Base-by-base conservation (phyloP, 495 filamentous ascomycete genomes). In the Xylaria scruposa region DNA sequence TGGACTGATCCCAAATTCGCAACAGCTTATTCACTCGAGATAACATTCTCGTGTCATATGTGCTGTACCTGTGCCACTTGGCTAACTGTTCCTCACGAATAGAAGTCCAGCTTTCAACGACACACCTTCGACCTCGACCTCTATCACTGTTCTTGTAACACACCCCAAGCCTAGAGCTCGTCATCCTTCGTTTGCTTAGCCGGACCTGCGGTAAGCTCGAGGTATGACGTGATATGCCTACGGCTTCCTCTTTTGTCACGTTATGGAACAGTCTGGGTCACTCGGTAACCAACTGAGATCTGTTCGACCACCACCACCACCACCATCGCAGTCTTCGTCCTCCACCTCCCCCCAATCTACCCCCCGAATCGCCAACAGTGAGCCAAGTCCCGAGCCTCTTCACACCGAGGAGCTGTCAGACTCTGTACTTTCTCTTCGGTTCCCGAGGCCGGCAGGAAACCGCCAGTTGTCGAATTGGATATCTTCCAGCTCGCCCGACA, bases 401-500 rank as follows among this genome's bases (percentile, higher is more conserved):
- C 65, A 59, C 17, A 67, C 67, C 49, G 67, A 76, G 21, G 61
- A 70, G 9, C 66, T 77, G 60, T 79, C 79, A 31, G 68, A 77
- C 51, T 82, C 84, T 21, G 72, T 79, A 29, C 83, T 83, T 0
- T 75, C 73, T 10, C 83, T 89, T 49, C 84, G 82, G 68, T 88
- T 87, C 65, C 87, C 86, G 66, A 81, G 74, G 59, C 85, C 85
- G 8, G 78, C 81, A 64, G 85, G 83, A 69, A 86, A 82, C 70
- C 77, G 83, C 47, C 77, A 82, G 31, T 81, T 89, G 21, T 85
- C 83, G 74, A 82, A 80, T 78, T 89, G 86, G 85, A 75, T 89
- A 38, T 84, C 83, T 0, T 82, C 78, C 58, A 87, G 83, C 71
- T 80, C 81, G n/a, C 83, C 84, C 33, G 80, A 84, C 73, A 84